Base-by-base conservation (phyloP, 495 filamentous ascomycete genomes). In the Penicillium manginii region DNA sequence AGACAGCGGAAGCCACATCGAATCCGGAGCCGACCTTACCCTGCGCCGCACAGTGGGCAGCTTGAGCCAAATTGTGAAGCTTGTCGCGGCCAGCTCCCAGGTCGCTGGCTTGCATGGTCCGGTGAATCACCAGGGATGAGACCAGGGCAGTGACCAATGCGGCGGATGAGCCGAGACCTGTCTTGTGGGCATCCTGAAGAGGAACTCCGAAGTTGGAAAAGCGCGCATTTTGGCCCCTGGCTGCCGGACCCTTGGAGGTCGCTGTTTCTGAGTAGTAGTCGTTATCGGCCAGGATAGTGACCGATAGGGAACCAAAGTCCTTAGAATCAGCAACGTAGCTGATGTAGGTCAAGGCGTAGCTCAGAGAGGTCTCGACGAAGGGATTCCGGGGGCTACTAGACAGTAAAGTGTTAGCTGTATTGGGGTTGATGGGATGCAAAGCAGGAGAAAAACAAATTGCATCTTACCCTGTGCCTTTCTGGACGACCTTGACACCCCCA, bases 21-120 rank as follows among this genome's bases (percentile, higher is more conserved):
- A 98, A 98, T 26, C 94, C 94, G 2, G 89, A 93, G 48, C 94
- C 94, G 6, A 98, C 86, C 72, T 98, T 98, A 21, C 94, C 94
- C 73, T 98, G 94, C 0, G 94, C 94, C 2, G 93, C 91, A 69
- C 93, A 97, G 76, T 98, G 94, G 1, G 92, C 88, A 5, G 89
- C 88, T 76, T 98, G 94, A 7, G 93, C 86, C 32, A 98, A 84
- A 71, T 97, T 97, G 76, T 98, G 96, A 33, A 98, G 81, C 51
- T 80, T 79, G 51, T 76, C 79, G 46, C 73, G 73, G 31, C 73
- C 58, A 31, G 84, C 71, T 58, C 79, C 75, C 60, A 91, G 85
- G 42, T 81, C 65, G 7, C 83, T 72, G 1, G 72, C 63, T 52
- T 89, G 86, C 59, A 96, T 84, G 71, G 93, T 93, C 69, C 93